phyloP scores from a whole-genome alignment of 352 stramenopile genomes.

The Phytophthora ohioensis region DNA sequence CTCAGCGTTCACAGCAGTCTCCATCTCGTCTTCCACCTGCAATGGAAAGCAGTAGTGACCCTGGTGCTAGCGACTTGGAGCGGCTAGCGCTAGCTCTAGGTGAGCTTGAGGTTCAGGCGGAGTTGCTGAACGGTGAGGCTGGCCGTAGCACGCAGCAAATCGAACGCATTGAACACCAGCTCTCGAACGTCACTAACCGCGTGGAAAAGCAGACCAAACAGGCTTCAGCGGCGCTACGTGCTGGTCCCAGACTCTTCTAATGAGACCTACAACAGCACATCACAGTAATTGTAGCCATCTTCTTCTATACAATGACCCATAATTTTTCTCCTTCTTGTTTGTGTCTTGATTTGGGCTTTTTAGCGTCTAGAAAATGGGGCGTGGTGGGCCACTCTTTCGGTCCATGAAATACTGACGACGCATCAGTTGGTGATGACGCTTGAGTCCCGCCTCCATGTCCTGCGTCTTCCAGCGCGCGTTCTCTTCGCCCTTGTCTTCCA shows the following conservation, averaged over 20 bases:
- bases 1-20: constrained; percentile 28
- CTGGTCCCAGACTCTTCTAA: constrained; percentile 55
- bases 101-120: constrained; percentile 79
- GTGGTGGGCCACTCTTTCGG: constrained; percentile 57
- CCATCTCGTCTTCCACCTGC: constrained; percentile 25
- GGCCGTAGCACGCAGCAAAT: constrained; percentile 79
- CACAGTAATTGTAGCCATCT: too few relatives aligned
- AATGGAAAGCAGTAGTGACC: constrained; percentile 27
- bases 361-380: constrained; percentile 50
- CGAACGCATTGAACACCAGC: constrained; percentile 71
- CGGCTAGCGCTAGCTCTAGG: constrained; percentile 62
- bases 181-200: constrained; percentile 70
- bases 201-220: constrained; percentile 79
- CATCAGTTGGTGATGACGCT: constrained; percentile 79
- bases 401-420: constrained; percentile 91
- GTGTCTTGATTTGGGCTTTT: constrained; percentile 3
- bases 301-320: not conserved
- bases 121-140: constrained; percentile 69
- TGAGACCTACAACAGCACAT: constrained; percentile 5
- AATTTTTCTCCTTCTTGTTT: not conserved
- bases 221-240: constrained; percentile 51
- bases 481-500: constrained; percentile 58
- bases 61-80: constrained; percentile 65
- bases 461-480: constrained; percentile 74
- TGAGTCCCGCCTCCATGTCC: constrained; percentile 77